These are phyloP conservation scores for Talaromyces sp. DNA, from an alignment of 2,329 filamentous ascomycete species.

Conservation along the genomic window DNA sequence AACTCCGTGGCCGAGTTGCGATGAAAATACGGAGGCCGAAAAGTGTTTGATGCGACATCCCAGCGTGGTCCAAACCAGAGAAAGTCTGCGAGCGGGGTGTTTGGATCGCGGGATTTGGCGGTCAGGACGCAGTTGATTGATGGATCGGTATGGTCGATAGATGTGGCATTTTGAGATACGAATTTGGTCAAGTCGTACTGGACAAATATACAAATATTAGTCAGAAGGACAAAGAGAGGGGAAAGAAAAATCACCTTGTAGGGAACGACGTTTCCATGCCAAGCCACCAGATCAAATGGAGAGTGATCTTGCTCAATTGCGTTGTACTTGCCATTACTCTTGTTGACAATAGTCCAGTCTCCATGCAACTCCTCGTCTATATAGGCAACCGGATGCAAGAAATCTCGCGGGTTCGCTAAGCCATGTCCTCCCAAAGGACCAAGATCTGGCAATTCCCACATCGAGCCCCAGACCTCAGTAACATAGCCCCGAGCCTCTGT, in stretches of 20 bases:
- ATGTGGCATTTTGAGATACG: constrained; percentile 51
- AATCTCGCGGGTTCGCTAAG: constrained; percentile 58
- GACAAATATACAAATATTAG: not conserved
- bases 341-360: constrained; percentile 51
- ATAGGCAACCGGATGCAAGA: constrained; percentile 53
- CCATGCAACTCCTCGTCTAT: constrained; percentile 49
- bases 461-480: constrained; percentile 56
- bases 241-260: constrained; percentile 37
- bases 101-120: constrained; percentile 47
- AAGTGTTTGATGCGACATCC: constrained; percentile 64
- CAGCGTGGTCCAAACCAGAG: constrained; percentile 68
- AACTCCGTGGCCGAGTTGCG: constrained; percentile 63
- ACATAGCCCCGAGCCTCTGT: constrained; percentile 54
- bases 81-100: constrained; percentile 59
- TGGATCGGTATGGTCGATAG: constrained; percentile 61
- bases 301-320: constrained; percentile 53
- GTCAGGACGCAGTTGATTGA: constrained; percentile 58
- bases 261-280: constrained; percentile 60
- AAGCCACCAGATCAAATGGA: constrained; percentile 62
- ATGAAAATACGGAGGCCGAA: constrained; percentile 68
- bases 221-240: not conserved
- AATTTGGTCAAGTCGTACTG: constrained; percentile 52
- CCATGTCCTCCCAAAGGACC: constrained; percentile 61
- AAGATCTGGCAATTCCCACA: constrained; percentile 58
- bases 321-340: constrained; percentile 54